Evolutionary conservation across 805 yeast genomes (phyloP), one percentile per base, ranked within the genome.

Genomic region (Sporopachydermia quercuum): DNA sequence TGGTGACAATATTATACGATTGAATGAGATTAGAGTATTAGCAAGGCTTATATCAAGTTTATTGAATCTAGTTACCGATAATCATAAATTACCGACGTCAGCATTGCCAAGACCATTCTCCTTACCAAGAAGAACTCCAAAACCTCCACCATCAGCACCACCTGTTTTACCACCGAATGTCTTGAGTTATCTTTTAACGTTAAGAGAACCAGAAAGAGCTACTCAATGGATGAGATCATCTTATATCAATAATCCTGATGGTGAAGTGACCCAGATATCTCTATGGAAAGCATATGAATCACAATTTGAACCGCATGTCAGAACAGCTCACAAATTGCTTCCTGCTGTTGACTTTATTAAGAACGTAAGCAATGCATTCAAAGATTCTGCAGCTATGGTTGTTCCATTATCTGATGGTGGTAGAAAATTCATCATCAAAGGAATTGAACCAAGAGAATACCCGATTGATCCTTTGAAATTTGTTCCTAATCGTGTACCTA

Each of bases 311-410:
- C 70, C 69, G 40, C 72, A 71, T 40, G 64, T 63, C 3, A 58
- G 62, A 36, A 65, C 61, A 19, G 70, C 77, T 49, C 66, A 71
- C 33, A 72, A 75, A 48, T 62, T 89, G 38, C 66, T 89, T 19
- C 94, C 96, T 1, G 98, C 98, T 0, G 96, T 91, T 8, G 97
- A 91, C 48, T 91, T 91, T 57, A 91, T 91, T 56, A 85, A 89
- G 51, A 89, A 91, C 53, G 97, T 89, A 15, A 79, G 87, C 23
- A 74, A 75, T 44, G 94, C 95, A 1, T 91, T 91, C 55, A 78
- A 81, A 14, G 73, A 76, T 49, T 85, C 95, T 2, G 78, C 83
- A 39, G 97, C 98, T 1, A 87, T 86, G 89, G 97, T 91, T 13
- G 74, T 89, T 16, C 72, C 73, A 40, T 66, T 73, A 35, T 69